Percentiles rank a stretch among this genome's conserved stretches.
These are phyloP conservation scores for Lentinula detonsa DNA, from an alignment of 768 basidiomycete species.

Conservation along the genomic window DNA sequence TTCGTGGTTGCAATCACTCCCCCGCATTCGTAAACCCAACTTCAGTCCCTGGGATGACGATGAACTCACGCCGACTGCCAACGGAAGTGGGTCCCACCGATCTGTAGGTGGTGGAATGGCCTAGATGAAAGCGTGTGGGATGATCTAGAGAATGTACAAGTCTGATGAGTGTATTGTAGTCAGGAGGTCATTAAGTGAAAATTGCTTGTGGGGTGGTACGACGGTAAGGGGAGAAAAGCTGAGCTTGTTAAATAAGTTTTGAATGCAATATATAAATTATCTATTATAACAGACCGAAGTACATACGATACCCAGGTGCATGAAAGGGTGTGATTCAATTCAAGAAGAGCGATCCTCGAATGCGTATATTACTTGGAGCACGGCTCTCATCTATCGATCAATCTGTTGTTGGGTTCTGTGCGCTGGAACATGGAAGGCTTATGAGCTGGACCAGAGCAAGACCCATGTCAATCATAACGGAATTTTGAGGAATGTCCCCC, in stretches of 20 bases:
- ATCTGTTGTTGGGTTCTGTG: background rate
- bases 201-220: background rate
- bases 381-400: background rate
- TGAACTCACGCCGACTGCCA: conserved; percentile 24
- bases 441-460: background rate
- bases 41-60: conserved; percentile 86
- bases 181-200: background rate
- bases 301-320: background rate
- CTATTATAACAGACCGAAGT: background rate
- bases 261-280: background rate
- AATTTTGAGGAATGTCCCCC: background rate
- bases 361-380: background rate
- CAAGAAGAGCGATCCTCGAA: background rate
- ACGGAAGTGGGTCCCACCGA: background rate
- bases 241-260: background rate
- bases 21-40: conserved; percentile 59
- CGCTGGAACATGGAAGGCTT: background rate
- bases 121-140: background rate
- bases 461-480: background rate
- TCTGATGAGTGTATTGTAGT: background rate
- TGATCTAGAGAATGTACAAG: background rate
- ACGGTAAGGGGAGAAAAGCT: background rate
- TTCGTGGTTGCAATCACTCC: conserved; percentile 66
- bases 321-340: background rate
- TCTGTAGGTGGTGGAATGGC: background rate